Evolutionary conservation across 2,329 filamentous ascomycete genomes (phyloP), one percentile per base, ranked within the genome.

Genomic region (Metarhizium anisopliae): DNA sequence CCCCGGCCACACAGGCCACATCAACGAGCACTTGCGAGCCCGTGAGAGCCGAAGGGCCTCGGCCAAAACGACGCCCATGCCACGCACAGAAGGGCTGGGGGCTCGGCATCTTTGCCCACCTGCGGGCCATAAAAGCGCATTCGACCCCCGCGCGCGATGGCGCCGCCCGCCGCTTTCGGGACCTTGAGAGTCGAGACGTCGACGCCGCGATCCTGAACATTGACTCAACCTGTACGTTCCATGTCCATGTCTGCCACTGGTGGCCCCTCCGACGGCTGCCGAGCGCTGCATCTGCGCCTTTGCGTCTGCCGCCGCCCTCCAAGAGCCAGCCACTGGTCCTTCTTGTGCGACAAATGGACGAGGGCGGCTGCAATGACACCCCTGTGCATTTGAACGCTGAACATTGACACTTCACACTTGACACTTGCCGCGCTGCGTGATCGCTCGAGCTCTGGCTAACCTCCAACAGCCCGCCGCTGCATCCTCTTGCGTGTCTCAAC

Each of bases 41-140:
- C 18, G 45, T 43, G 45, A 40, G 55, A 59, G 58, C 58, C 58
- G 58, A 59, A 25, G 32, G 51, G 58, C 58, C 56, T 59, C 58
- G 58, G 58, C 45, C 54, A 36, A 25, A 53, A 47, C 49, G 7
- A n/a, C 16, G 6, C 16, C 36, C 43, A 25, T 20, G n/a, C 25
- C 29, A n/a, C 13, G 43, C 40, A 6, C 35, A 47, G 14, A 35
- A 29, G 7, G 29, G 32, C 49, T 47, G 40, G 32, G 50, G 45
- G 36, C 47, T 50, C 53, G 52, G 20, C 42, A 50, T n/a, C 45
- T 40, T 45, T 45, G 35, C 35, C 52, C 16, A 14, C 50, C 4
- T 20, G 38, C 50, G 40, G 49, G 51, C 47, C 51, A 58, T 56
- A 56, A 58, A 58, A 58, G 32, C 51, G 43, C 40, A 38, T 47